phyloP scores from a whole-genome alignment of 768 basidiomycete genomes.

The Pseudohyphozyma bogoriensis region DNA sequence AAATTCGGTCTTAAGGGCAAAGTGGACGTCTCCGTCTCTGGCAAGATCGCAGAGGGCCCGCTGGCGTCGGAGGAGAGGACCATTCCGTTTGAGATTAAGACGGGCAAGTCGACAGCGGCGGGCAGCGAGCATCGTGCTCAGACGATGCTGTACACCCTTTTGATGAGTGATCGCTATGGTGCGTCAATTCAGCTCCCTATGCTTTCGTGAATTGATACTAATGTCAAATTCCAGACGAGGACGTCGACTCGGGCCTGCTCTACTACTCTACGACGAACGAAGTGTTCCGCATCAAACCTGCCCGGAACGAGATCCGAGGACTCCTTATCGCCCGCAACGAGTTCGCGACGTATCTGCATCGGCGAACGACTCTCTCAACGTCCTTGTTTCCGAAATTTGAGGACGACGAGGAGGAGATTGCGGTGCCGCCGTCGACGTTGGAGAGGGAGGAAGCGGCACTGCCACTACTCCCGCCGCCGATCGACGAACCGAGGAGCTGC shows the following conservation, averaged over 20 bases:
- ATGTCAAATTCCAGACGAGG: slow-evolving; percentile 44
- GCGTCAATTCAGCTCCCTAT: slow-evolving; percentile 13
- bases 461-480: slow-evolving; percentile 71
- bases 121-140: slow-evolving; percentile 92
- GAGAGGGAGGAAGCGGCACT: slow-evolving; percentile 9
- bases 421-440: not conserved
- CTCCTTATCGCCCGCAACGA: slow-evolving; percentile 75
- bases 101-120: slow-evolving; percentile 63
- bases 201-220: not conserved
- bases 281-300: slow-evolving; percentile 68
- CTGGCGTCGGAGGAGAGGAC: slow-evolving; percentile 35
- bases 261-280: slow-evolving; percentile 91
- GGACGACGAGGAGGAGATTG: slow-evolving; percentile 15
- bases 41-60: slow-evolving; percentile 48
- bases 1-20: slow-evolving; percentile 92
- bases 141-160: slow-evolving; percentile 89
- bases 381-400: not conserved
- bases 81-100: slow-evolving; percentile 92
- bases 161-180: slow-evolving; percentile 80
- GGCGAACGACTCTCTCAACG: slow-evolving; percentile 6
- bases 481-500: slow-evolving; percentile 71
- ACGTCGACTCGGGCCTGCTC: slow-evolving; percentile 70
- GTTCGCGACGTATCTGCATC: slow-evolving; percentile 53
- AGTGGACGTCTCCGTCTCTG: slow-evolving; percentile 77
- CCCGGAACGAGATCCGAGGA: slow-evolving; percentile 71